Evolutionary conservation across 148 eudicot species (phyloP).

Genomic region (Silene uniflora): DNA sequence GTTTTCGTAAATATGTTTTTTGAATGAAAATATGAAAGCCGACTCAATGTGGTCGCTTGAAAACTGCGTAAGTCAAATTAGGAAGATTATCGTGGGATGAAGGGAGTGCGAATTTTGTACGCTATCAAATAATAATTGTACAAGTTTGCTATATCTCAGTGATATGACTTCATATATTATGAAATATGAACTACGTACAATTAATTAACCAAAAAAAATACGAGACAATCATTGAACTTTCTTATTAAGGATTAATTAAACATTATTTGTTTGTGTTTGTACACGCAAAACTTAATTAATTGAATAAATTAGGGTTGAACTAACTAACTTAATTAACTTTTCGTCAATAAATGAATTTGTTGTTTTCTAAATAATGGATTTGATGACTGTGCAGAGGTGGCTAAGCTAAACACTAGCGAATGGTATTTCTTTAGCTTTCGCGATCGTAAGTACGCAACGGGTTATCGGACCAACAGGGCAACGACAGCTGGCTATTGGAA

Average conservation of each 20-base stretch:
- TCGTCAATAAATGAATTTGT: not conserved
- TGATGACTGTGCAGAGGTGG: conserved; percentile 48
- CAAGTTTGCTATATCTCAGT: not conserved
- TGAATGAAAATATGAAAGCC: too few species aligned
- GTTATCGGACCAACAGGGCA: conserved; percentile 77
- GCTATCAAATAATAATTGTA: not conserved
- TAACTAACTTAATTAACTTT: not conserved
- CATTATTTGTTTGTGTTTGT: not conserved
- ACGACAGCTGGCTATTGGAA: conserved; percentile 90
- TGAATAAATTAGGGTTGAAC: not conserved
- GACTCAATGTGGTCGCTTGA: too few species aligned
- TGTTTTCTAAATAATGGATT: not conserved
- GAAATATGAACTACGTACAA: not conserved
- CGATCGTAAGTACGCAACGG: conserved; percentile 85
- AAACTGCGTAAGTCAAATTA: too few species aligned
- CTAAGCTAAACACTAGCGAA: conserved; percentile 75
- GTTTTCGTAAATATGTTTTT: too few species aligned
- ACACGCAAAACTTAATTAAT: conserved; percentile 7
- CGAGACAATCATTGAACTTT: conserved; percentile 4
- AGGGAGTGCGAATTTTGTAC: not conserved
- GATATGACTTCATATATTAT: not conserved
- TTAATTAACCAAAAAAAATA: not conserved
- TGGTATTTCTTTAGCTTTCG: conserved; percentile 99
- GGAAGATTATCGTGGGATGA: too few species aligned
- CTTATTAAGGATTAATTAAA: not conserved